Percentiles rank a stretch among this genome's conserved stretches.
These are phyloP conservation scores for Leccinum arenicola DNA, from an alignment of 768 basidiomycete species.

Conservation along the genomic window DNA sequence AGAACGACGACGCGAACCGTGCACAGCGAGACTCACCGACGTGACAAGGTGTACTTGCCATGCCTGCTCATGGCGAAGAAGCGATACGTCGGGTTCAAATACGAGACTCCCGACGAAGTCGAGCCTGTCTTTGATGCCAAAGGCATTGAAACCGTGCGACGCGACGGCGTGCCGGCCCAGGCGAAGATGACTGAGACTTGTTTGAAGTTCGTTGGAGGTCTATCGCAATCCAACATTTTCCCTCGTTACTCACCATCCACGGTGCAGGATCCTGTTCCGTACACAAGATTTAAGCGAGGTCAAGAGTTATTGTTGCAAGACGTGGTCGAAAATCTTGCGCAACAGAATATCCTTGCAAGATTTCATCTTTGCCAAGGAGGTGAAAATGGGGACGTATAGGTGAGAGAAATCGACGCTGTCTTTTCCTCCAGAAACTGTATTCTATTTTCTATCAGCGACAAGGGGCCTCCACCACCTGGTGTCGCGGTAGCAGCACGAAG, in stretches of 20 bases:
- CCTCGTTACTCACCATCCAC: neutral
- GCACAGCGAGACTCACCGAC: neutral
- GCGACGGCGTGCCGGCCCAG: constrained; percentile 89
- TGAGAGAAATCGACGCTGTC: constrained; percentile 22
- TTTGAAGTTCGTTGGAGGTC: constrained; percentile 60
- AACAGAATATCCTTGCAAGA: constrained; percentile 84
- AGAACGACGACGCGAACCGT: neutral
- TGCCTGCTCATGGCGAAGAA: constrained; percentile 98
- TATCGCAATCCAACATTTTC: neutral
- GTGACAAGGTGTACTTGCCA: constrained; percentile 81
- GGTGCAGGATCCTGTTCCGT: constrained; percentile 81
- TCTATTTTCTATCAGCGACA: constrained; percentile 52
- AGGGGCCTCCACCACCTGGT: constrained; percentile 86
- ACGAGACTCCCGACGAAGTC: constrained; percentile 75
- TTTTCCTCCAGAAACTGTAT: neutral
- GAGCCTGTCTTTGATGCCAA: constrained; percentile 92
- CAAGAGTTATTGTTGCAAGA: constrained; percentile 81
- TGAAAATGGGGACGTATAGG: constrained; percentile 93
- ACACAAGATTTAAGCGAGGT: constrained; percentile 85
- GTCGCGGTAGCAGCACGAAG: constrained; percentile 80
- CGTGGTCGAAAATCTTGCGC: constrained; percentile 83
- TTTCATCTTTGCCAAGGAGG: constrained; percentile 93
- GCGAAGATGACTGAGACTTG: constrained; percentile 90
- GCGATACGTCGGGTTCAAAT: constrained; percentile 96
- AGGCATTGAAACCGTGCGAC: constrained; percentile 93